These are phyloP conservation scores for Annona cherimola DNA, from an alignment of 164 flowering plant genomes.

Conservation along the genomic window DNA sequence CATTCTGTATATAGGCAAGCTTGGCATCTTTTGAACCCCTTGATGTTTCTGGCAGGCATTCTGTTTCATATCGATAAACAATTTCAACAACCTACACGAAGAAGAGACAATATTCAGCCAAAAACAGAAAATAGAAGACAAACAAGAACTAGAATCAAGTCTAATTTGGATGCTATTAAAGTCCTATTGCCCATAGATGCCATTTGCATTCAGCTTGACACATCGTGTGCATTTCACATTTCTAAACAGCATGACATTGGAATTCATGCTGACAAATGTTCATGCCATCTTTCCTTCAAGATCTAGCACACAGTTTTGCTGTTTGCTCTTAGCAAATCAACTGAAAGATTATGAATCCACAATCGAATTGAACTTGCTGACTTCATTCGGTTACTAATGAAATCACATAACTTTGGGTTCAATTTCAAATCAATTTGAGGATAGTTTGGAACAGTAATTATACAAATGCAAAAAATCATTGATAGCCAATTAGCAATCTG, in stretches of 20 bases:
- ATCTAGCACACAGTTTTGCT: too few species aligned
- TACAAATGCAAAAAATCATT: background rate
- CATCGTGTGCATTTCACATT: background rate
- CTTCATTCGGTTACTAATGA: background rate
- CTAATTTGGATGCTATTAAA: background rate
- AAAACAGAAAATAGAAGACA: background rate
- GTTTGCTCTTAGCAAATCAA: too few species aligned
- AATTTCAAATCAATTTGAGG: background rate
- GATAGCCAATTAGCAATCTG: background rate
- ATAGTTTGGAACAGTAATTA: background rate
- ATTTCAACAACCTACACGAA: conserved; percentile 76
- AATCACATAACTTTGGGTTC: background rate
- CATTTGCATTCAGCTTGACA: background rate
- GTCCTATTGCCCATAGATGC: background rate
- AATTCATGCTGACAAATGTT: too few species aligned
- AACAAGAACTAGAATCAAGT: background rate
- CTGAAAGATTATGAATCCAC: too few species aligned
- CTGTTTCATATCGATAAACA: conserved; percentile 70
- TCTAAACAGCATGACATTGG: background rate
- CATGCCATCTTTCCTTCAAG: too few species aligned
- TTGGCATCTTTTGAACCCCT: conserved; percentile 37
- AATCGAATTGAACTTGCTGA: background rate
- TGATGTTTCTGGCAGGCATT: conserved; percentile 42
- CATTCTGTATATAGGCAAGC: conserved; percentile 46
- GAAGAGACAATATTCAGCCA: conserved; percentile 8